Conservation (phyloP, 225 moss, liverwort and hornwort genomes). For the Anthoceros angustus region DNA sequence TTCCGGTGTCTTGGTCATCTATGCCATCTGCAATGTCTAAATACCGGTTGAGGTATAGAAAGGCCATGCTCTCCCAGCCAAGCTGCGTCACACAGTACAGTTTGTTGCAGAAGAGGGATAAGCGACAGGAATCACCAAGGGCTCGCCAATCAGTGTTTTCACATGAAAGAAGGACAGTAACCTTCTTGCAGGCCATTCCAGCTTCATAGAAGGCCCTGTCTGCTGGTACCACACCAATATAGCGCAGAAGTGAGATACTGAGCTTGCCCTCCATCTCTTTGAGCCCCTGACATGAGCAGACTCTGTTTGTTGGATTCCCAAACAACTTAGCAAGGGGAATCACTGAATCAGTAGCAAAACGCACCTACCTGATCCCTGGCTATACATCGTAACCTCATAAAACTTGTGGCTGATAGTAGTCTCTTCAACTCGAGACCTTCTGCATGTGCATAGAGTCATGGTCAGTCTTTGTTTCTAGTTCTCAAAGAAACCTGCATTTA, state of each 20-base stretch:
- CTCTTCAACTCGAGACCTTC: conserved; percentile 44
- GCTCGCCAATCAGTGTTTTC: neutral
- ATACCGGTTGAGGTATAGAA: conserved; percentile 62
- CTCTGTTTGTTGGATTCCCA: too few species aligned
- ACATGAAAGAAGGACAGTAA: conserved; percentile 7
- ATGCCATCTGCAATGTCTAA: conserved; percentile 85
- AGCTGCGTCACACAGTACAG: conserved; percentile 24
- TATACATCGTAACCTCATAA: conserved; percentile 32
- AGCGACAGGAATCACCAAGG: neutral
- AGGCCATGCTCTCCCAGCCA: conserved; percentile 93
- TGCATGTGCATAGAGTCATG: conserved; percentile 14
- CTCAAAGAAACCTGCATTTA: neutral
- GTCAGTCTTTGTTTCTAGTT: conserved; percentile 5
- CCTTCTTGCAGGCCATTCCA: conserved; percentile 83
- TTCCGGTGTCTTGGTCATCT: conserved; percentile 27
- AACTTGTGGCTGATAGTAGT: conserved; percentile 49
- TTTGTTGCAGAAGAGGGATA: neutral
- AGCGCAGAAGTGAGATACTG: conserved; percentile 58
- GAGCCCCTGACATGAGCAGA: conserved; percentile 27
- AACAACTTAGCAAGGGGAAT: too few species aligned
- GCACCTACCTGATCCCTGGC: conserved; percentile 46
- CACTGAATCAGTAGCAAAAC: too few species aligned
- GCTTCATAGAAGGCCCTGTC: conserved; percentile 93
- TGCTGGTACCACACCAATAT: conserved; percentile 49
- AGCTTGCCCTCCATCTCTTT: conserved; percentile 67